phyloP scores from a whole-genome alignment of 1,284 basidiomycete species.

The Vanrija sp. region DNA sequence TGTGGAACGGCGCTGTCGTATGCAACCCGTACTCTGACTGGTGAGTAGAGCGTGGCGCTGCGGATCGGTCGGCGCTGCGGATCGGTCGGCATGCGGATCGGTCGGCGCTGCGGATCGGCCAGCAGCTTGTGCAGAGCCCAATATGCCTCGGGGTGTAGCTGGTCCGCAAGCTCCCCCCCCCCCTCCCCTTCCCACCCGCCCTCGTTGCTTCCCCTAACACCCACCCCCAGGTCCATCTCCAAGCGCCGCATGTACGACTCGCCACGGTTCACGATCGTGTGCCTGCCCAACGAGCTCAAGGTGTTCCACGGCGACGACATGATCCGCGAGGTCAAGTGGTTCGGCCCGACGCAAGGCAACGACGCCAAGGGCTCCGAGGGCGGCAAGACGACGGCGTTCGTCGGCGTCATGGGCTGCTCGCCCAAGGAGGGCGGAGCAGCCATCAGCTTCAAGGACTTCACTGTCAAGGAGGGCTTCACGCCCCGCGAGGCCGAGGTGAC shows the following conservation, averaged over 20 bases:
- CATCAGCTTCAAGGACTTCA: slow-evolving; percentile 21
- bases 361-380: neutral
- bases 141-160: no score
- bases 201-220: neutral
- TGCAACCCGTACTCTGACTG: slow-evolving; percentile 35
- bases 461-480: slow-evolving; percentile 16
- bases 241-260: slow-evolving; percentile 5
- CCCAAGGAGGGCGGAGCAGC: slow-evolving; percentile 24
- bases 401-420: slow-evolving; percentile 35
- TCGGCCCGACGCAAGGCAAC: slow-evolving; percentile 10
- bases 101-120: no score
- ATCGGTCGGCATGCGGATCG: no score
- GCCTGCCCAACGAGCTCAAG: slow-evolving; percentile 5
- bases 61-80: no score
- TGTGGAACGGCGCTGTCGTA: slow-evolving; percentile 29
- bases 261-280: slow-evolving; percentile 21
- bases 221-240: slow-evolving; percentile 14
- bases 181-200: neutral
- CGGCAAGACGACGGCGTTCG: slow-evolving; percentile 15
- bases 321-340: slow-evolving; percentile 33
- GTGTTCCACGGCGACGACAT: slow-evolving; percentile 31
- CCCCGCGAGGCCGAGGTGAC: neutral
- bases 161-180: neutral
- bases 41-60: slow-evolving; percentile 13
- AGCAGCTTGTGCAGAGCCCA: no score